Evolutionary conservation across 2,329 filamentous ascomycete genomes (phyloP).

Genomic region (Chrysosporium queenslandicum): DNA sequence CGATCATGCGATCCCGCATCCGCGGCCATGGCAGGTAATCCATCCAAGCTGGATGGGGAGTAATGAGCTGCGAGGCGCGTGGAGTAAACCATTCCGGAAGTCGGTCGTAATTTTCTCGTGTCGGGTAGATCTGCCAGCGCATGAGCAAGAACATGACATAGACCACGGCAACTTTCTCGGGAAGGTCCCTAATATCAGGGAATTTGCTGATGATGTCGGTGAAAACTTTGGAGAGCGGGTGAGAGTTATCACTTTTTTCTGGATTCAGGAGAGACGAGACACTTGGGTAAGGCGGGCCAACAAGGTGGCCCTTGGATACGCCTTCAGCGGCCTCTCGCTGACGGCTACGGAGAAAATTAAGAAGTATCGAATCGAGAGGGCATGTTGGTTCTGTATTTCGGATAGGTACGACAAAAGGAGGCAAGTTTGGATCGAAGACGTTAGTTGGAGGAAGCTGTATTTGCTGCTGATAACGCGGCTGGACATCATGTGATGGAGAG

Average conservation of each 20-base stretch:
- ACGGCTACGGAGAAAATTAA: conserved; percentile 66
- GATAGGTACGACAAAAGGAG: conserved; percentile 37
- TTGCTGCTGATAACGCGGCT: conserved; percentile 21
- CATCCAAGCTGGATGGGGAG: conserved; percentile 67
- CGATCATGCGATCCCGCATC: conserved; percentile 59
- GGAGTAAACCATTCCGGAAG: conserved; percentile 66
- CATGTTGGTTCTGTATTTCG: conserved; percentile 60
- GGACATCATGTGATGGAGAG: conserved; percentile 20
- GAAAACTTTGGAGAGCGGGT: conserved; percentile 74
- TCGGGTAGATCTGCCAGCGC: conserved; percentile 75
- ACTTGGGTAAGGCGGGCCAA: conserved; percentile 69
- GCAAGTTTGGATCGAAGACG: conserved; percentile 18
- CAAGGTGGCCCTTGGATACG: conserved; percentile 52
- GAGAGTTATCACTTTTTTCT: conserved; percentile 50
- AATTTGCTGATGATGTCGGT: conserved; percentile 80
- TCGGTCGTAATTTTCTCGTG: conserved; percentile 66
- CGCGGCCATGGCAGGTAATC: conserved; percentile 71
- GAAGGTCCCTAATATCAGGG: conserved; percentile 64
- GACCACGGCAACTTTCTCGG: conserved; percentile 70
- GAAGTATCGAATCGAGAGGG: conserved; percentile 65
- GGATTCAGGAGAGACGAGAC: conserved; percentile 71
- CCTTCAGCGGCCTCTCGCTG: conserved; percentile 57
- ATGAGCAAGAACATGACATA: conserved; percentile 82
- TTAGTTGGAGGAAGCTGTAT: background rate
- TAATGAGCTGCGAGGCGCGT: conserved; percentile 53